Percentiles rank a stretch among this genome's conserved stretches.
Evolutionary conservation across 345 rosid genomes (phyloP).

Genomic region (Toxicodendron radicans): DNA sequence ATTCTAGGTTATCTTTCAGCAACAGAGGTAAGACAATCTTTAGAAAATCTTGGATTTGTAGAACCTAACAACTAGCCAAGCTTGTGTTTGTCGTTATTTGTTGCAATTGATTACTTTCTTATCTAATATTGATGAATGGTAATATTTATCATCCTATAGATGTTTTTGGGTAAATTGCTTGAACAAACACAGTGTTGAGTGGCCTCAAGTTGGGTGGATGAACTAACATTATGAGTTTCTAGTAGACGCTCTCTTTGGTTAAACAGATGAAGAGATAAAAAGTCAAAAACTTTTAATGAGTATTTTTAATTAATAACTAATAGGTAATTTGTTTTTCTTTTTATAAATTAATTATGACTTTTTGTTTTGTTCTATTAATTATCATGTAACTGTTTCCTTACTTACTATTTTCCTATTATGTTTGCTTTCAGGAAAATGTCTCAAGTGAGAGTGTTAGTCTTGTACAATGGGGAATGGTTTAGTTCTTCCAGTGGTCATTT

Average conservation of each 20-base stretch:
- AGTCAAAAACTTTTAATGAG: background rate
- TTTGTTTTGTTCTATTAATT: background rate
- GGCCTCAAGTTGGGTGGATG: background rate
- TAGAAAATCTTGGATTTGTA: background rate
- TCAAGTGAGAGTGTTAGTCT: constrained; percentile 9
- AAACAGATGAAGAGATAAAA: background rate
- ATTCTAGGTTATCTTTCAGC: background rate
- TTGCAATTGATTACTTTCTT: background rate
- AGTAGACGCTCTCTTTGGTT: background rate
- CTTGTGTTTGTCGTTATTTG: background rate
- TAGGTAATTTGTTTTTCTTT: background rate
- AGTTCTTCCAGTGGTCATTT: background rate
- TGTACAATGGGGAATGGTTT: constrained; percentile 12
- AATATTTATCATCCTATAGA: background rate
- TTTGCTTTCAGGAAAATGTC: constrained; percentile 12
- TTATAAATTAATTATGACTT: background rate
- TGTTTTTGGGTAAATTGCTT: background rate
- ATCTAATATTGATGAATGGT: background rate
- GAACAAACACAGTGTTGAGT: background rate
- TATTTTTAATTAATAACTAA: background rate
- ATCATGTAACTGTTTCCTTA: background rate
- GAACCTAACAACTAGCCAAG: background rate
- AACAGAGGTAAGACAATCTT: background rate
- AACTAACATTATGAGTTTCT: background rate
- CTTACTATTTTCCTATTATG: background rate